Conservation (phyloP, 176 grass and related monocot genomes). For the Aegilops umbellulata region DNA sequence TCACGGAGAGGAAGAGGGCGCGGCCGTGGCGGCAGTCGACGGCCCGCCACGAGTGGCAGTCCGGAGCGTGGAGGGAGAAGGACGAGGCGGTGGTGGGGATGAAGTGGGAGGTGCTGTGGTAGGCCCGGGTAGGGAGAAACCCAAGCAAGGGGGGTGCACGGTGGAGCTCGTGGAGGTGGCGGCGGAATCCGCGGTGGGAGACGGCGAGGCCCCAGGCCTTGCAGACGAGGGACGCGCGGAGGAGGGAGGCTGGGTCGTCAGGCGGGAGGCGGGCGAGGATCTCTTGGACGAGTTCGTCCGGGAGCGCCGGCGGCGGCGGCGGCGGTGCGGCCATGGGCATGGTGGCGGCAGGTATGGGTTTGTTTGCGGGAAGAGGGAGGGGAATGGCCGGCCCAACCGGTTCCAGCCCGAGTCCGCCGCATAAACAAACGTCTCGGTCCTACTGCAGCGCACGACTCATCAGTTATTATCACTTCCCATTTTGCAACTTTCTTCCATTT, state of each 20-base stretch:
- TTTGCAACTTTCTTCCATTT: too few species aligned
- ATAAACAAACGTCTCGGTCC: too few species aligned
- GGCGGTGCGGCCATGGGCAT: background rate
- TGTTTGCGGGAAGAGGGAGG: too few species aligned
- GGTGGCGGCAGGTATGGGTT: background rate
- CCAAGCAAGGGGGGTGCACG: background rate
- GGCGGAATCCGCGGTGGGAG: background rate
- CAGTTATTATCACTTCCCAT: too few species aligned
- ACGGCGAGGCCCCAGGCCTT: background rate
- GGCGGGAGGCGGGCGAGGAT: background rate
- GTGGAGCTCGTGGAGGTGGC: background rate
- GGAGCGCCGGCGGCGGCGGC: background rate
- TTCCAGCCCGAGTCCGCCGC: too few species aligned
- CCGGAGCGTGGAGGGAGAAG: background rate
- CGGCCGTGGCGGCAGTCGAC: background rate
- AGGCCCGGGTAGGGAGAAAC: background rate
- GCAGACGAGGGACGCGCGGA: background rate
- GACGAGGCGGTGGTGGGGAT: background rate
- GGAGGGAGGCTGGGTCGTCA: background rate
- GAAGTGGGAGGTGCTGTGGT: background rate
- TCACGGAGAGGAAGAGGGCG: background rate
- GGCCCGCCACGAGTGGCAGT: background rate
- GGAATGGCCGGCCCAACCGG: too few species aligned
- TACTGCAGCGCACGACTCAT: too few species aligned
- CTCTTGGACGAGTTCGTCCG: background rate